Evolutionary conservation across 306 rosid genomes (phyloP).

Genomic region (peach (Prunus persica)): DNA sequence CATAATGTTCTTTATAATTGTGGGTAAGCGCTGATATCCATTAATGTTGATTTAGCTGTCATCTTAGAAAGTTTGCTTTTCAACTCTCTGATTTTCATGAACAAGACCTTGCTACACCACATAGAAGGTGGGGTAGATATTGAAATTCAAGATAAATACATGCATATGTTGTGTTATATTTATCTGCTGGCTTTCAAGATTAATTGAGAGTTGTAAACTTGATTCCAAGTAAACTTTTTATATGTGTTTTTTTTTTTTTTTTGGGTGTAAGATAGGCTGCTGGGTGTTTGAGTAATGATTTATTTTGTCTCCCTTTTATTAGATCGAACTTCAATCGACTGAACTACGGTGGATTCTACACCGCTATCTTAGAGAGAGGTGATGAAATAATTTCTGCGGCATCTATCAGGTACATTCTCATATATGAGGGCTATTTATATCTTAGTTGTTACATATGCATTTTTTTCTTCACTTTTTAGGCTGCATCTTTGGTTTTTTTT

Average conservation of each 20-base stretch:
- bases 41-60: conserved; percentile 8
- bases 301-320: background rate
- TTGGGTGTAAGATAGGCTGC: background rate
- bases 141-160: background rate
- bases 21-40: conserved; percentile 59
- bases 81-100: background rate
- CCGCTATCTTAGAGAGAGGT: conserved; percentile 93
- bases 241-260: background rate
- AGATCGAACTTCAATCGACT: conserved; percentile 93
- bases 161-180: background rate
- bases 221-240: background rate
- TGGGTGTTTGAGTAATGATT: background rate
- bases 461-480: background rate
- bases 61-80: background rate
- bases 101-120: background rate
- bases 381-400: conserved; percentile 95
- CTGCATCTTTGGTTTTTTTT: background rate
- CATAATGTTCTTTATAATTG: conserved; percentile 78
- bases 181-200: background rate
- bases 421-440: background rate
- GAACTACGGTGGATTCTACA: conserved; percentile 80
- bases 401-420: conserved; percentile 62
- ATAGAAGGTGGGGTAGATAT: background rate
- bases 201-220: background rate
- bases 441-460: background rate